A percentile compares a stretch with the other conserved stretches of the same genome.
Evolutionary conservation across 176 grass and related monocot species (phyloP).

Genomic region (Bolboschoenus planiculmis): DNA sequence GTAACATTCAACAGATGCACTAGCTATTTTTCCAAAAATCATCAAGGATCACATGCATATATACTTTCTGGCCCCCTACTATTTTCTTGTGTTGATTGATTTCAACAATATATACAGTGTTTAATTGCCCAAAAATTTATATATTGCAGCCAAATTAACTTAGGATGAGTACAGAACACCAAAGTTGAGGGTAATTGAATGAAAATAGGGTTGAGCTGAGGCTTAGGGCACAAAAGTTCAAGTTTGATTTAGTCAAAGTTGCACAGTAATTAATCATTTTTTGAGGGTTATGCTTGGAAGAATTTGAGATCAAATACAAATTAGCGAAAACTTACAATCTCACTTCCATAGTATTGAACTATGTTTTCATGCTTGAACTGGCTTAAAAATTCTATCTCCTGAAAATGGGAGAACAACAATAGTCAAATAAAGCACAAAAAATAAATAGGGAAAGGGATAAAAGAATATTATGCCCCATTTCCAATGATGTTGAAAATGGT

Average conservation of each 20-base stretch:
- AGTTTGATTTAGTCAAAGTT: neutral
- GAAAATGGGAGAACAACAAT: slow-evolving; percentile 27
- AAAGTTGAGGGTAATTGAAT: neutral
- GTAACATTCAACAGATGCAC: neutral
- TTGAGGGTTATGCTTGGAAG: neutral
- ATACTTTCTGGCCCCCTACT: neutral
- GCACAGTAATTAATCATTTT: neutral
- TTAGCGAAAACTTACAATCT: slow-evolving; percentile 59
- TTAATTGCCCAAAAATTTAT: neutral
- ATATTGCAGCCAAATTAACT: neutral
- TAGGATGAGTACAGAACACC: neutral
- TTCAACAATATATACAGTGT: neutral
- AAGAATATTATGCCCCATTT: neutral
- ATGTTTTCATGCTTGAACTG: slow-evolving; percentile 99
- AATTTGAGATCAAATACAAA: neutral
- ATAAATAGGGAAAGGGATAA: neutral
- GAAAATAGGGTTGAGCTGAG: neutral
- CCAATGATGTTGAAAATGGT: slow-evolving; percentile 16
- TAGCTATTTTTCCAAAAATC: neutral
- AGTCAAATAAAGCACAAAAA: slow-evolving; percentile 4
- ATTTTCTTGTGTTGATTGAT: neutral
- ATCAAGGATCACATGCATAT: neutral
- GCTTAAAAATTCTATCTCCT: slow-evolving; percentile 98
- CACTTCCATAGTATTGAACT: slow-evolving; percentile 94
- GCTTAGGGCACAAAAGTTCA: neutral